These are phyloP conservation scores for Aureobasidium namibiae DNA, from an alignment of 2,329 filamentous ascomycete species.

Conservation along the genomic window DNA sequence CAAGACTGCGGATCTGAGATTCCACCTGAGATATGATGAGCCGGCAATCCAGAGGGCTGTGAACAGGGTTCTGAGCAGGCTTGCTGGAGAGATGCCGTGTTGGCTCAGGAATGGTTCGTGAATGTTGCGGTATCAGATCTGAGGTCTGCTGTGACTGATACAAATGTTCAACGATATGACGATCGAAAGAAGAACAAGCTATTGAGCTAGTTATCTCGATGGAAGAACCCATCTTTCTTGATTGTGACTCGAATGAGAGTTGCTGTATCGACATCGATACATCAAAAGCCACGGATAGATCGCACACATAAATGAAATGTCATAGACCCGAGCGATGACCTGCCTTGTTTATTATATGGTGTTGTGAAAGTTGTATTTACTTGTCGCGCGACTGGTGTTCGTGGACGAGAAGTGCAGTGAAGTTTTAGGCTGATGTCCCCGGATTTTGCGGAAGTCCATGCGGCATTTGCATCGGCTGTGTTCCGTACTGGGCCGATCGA, in stretches of 20 bases:
- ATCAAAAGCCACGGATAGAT: background rate
- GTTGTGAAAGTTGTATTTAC: background rate
- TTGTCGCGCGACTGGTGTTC: background rate
- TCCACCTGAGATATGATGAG: background rate
- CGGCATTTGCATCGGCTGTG: constrained; percentile 2
- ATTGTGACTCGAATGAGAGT: background rate
- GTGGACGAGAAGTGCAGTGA: background rate
- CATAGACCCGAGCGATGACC: background rate
- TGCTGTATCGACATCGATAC: background rate
- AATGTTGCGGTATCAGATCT: background rate
- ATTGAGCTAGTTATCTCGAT: too few species aligned
- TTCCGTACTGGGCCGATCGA: background rate
- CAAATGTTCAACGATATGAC: background rate
- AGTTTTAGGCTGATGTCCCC: constrained; percentile 1
- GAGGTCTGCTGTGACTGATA: background rate
- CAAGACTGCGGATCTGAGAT: background rate
- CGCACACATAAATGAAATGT: background rate
- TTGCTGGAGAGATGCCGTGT: background rate
- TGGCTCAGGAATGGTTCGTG: background rate
- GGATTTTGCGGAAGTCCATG: background rate
- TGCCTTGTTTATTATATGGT: background rate
- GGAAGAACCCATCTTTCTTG: background rate
- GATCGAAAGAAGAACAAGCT: too few species aligned
- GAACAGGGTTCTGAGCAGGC: background rate
- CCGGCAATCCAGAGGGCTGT: background rate